A percentile compares a stretch with the other conserved stretches of the same genome.
phyloP scores from a whole-genome alignment of 2,329 filamentous ascomycete genomes.

The Aspergillus brunneoviolaceus region DNA sequence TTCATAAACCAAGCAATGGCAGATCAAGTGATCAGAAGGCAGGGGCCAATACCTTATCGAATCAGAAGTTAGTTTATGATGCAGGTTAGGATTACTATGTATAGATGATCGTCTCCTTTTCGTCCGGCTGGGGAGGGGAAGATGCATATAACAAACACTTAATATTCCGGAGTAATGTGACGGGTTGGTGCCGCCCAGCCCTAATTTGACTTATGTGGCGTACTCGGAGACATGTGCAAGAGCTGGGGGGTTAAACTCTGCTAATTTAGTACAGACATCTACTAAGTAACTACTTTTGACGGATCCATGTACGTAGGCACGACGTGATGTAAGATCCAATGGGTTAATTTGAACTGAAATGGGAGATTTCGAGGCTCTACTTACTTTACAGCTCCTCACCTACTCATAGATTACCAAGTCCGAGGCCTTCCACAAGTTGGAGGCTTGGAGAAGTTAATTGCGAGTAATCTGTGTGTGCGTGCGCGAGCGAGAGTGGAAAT shows the following conservation, averaged over 20 bases:
- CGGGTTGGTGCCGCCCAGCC: background rate
- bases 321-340: background rate
- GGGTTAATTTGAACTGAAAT: background rate
- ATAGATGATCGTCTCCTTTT: constrained; percentile 10
- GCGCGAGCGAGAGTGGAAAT: background rate
- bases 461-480: no score
- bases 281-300: no score
- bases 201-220: background rate
- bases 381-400: no score
- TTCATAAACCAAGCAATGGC: constrained; percentile 6
- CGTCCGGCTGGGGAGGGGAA: background rate
- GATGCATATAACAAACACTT: constrained; percentile 4
- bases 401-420: no score
- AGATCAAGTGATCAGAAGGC: constrained; percentile 16
- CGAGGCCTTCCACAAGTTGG: background rate
- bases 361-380: background rate
- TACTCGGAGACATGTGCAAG: background rate
- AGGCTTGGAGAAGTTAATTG: background rate
- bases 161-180: background rate
- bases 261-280: background rate
- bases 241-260: background rate
- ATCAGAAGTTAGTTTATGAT: background rate
- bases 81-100: constrained; percentile 7
- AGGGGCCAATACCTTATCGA: background rate
- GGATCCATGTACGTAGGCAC: no score